A percentile compares a stretch with the other conserved stretches of the same genome.
phyloP scores from a whole-genome alignment of 2,329 filamentous ascomycete genomes.

The Fusarium avenaceum region DNA sequence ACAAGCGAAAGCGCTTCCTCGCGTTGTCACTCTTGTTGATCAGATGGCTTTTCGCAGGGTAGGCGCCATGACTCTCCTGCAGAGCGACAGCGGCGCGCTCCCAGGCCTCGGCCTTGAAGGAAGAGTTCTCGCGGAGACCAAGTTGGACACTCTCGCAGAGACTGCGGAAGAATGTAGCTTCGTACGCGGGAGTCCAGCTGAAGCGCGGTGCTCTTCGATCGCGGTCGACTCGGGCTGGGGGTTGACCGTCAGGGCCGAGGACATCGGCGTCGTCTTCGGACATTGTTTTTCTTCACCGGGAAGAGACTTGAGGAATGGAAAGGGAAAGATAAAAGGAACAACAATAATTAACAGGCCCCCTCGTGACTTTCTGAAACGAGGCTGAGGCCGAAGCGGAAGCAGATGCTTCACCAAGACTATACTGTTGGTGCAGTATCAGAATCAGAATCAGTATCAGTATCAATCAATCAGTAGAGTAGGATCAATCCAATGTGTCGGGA shows the following conservation, averaged over 20 bases:
- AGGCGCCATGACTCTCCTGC: constrained; percentile 68
- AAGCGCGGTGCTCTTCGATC: constrained; percentile 66
- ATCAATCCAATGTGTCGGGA: constrained; percentile 3
- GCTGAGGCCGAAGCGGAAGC: constrained; percentile 36
- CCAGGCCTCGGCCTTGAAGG: constrained; percentile 73
- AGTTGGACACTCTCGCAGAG: constrained; percentile 71
- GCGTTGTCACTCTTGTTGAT: constrained; percentile 76
- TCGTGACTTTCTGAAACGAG: constrained; percentile 20
- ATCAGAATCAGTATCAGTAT: not conserved
- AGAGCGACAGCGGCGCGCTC: constrained; percentile 68
- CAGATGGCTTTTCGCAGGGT: constrained; percentile 71
- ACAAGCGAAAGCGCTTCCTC: constrained; percentile 72
- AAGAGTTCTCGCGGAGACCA: constrained; percentile 69
- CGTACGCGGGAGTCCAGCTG: constrained; percentile 71
- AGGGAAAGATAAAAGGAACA: not conserved
- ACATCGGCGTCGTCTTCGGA: constrained; percentile 58
- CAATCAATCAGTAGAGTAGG: not conserved
- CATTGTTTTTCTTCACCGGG: constrained; percentile 46
- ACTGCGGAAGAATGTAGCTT: constrained; percentile 72
- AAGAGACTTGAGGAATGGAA: not conserved
- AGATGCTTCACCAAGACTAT: constrained; percentile 32
- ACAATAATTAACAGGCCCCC: constrained; percentile 11
- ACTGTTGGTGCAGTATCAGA: constrained; percentile 16
- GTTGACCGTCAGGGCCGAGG: constrained; percentile 54
- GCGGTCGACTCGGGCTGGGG: constrained; percentile 54